These are phyloP conservation scores for Umbelopsis sp. DNA, from an alignment of 371 early-diverging fungal species.

Conservation along the genomic window DNA sequence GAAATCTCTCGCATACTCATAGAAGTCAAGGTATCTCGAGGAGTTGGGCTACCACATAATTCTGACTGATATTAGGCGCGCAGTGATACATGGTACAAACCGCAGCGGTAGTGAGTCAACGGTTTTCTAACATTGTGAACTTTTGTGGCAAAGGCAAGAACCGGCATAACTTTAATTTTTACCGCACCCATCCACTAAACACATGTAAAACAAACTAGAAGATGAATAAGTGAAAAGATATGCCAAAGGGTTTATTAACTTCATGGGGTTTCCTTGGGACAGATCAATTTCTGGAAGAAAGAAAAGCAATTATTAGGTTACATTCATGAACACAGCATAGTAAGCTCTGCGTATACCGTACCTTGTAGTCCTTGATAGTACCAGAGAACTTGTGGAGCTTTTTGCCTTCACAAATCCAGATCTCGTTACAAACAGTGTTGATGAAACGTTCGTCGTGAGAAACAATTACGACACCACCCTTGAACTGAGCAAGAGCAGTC, in stretches of 20 bases:
- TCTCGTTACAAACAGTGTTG: slow-evolving; percentile 84
- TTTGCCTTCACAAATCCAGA: slow-evolving; percentile 84
- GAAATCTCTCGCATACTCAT: too few species aligned
- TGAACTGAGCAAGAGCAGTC: slow-evolving; percentile 75
- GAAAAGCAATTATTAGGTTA: background rate
- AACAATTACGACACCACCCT: slow-evolving; percentile 92
- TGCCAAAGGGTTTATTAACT: background rate
- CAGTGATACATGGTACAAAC: too few species aligned
- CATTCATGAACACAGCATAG: too few species aligned
- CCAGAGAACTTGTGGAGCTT: slow-evolving; percentile 65
- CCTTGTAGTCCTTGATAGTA: slow-evolving; percentile 60
- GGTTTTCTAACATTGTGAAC: too few species aligned
- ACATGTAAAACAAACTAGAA: too few species aligned
- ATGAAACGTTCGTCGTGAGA: slow-evolving; percentile 95
- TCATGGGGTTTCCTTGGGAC: slow-evolving; percentile 14
- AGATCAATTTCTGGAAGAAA: slow-evolving; percentile 16
- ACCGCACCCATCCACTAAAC: too few species aligned
- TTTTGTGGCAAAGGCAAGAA: too few species aligned
- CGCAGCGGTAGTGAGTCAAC: too few species aligned
- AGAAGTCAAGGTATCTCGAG: too few species aligned
- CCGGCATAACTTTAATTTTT: too few species aligned
- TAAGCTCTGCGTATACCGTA: background rate
- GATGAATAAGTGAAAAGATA: background rate
- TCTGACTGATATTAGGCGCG: too few species aligned
- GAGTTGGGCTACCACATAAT: too few species aligned